phyloP scores from a whole-genome alignment of 805 yeast species.

The fission yeast (Schizosaccharomyces pombe) region DNA sequence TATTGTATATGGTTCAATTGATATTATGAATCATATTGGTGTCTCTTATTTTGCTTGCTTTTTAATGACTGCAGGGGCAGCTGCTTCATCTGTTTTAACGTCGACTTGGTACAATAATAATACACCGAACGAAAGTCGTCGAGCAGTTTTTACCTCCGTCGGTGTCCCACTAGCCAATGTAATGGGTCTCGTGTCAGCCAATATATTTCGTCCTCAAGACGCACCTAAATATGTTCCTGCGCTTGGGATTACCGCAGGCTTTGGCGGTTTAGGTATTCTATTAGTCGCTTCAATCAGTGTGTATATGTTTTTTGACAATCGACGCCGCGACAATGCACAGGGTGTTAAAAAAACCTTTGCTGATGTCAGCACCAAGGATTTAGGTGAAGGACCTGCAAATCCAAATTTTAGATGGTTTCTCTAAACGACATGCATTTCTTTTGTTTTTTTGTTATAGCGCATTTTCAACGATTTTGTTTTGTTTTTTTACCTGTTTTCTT shows the following conservation, averaged over 20 bases:
- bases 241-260: constrained; percentile 25
- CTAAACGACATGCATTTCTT: background rate
- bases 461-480: too few relatives aligned
- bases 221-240: constrained; percentile 32
- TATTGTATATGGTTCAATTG: constrained; percentile 24
- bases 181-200: constrained; percentile 32
- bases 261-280: constrained; percentile 23
- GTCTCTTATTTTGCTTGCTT: constrained; percentile 24
- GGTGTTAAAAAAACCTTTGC: constrained; percentile 19
- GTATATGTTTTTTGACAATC: constrained; percentile 23
- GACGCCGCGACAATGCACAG: constrained; percentile 20
- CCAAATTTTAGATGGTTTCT: constrained; percentile 27
- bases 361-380: constrained; percentile 22
- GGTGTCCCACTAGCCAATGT: constrained; percentile 34
- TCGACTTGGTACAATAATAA: constrained; percentile 31
- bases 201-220: constrained; percentile 27
- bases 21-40: constrained; percentile 18
- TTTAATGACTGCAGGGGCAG: constrained; percentile 27
- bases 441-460: too few relatives aligned
- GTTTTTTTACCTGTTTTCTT: too few relatives aligned
- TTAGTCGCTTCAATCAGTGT: constrained; percentile 13
- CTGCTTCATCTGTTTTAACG: constrained; percentile 26
- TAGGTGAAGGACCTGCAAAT: constrained; percentile 24
- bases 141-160: constrained; percentile 25
- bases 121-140: constrained; percentile 23